phyloP scores from a whole-genome alignment of 805 yeast species.

The Hanseniaspora occidentalis region DNA sequence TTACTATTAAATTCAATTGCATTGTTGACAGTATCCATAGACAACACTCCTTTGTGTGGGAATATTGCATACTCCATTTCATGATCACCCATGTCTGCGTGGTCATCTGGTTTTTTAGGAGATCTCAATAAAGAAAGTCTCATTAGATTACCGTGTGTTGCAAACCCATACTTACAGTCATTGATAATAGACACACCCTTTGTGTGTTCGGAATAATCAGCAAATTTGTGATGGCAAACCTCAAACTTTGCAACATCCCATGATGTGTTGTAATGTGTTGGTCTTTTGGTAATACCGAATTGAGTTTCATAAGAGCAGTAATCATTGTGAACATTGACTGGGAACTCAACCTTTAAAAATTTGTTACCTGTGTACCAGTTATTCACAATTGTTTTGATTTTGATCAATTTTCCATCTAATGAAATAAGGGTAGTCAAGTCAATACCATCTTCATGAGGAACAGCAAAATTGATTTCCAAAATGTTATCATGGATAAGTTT shows the following conservation, averaged over 20 bases:
- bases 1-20: slow-evolving; percentile 71
- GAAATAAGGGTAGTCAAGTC: slow-evolving; percentile 61
- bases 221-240: slow-evolving; percentile 87
- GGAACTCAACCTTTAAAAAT: slow-evolving; percentile 90
- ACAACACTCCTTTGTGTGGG: slow-evolving; percentile 67
- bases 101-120: slow-evolving; percentile 88
- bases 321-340: slow-evolving; percentile 68
- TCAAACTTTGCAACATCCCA: slow-evolving; percentile 98
- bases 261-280: slow-evolving; percentile 87
- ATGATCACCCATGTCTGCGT: slow-evolving; percentile 89
- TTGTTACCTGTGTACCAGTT: slow-evolving; percentile 78
- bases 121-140: slow-evolving; percentile 77
- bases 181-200: slow-evolving; percentile 83
- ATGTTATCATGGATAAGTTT: slow-evolving; percentile 25
- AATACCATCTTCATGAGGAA: slow-evolving; percentile 36
- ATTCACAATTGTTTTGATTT: slow-evolving; percentile 48
- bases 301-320: slow-evolving; percentile 86
- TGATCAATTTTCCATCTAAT: slow-evolving; percentile 34
- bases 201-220: slow-evolving; percentile 75
- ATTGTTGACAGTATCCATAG: slow-evolving; percentile 51
- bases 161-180: slow-evolving; percentile 81
- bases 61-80: slow-evolving; percentile 68
- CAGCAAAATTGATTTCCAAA: slow-evolving; percentile 23
- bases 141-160: slow-evolving; percentile 87
- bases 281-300: slow-evolving; percentile 81